A percentile compares a stretch with the other conserved stretches of the same genome.
These are phyloP conservation scores for Fraxinus velutina DNA, from an alignment of 305 asterid genomes.

Conservation along the genomic window DNA sequence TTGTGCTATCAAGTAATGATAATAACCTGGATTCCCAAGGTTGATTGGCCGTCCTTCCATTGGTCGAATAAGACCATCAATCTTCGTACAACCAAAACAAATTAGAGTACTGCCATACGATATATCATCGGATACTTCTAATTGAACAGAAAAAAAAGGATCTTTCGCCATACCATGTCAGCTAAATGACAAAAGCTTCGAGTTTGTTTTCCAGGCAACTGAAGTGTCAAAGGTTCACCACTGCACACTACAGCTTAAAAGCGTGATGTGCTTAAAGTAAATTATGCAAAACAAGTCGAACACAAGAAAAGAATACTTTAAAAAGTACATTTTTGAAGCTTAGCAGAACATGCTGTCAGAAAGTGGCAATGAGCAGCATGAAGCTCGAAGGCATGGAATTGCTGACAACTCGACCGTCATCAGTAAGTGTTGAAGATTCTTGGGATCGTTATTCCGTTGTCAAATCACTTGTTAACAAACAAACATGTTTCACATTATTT, in stretches of 20 bases:
- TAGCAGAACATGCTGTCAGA: not conserved
- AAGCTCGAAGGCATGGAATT: not conserved
- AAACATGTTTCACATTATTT: not conserved
- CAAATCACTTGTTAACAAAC: not conserved
- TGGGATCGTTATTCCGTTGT: not conserved
- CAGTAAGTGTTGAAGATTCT: not conserved
- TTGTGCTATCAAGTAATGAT: not conserved
- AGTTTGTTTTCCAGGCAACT: not conserved
- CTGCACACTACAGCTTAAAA: not conserved
- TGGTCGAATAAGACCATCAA: not conserved
- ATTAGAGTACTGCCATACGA: not conserved
- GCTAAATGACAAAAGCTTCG: not conserved
- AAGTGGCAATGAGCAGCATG: not conserved
- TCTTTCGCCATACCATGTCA: not conserved
- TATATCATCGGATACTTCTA: not conserved
- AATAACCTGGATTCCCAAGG: not conserved
- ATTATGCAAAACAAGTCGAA: not conserved
- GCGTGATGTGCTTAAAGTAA: not conserved
- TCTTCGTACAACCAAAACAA: not conserved
- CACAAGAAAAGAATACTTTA: not conserved
- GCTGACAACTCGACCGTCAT: not conserved
- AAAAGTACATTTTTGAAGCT: not conserved
- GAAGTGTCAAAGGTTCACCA: not conserved
- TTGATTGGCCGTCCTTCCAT: not conserved
- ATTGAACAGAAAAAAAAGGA: not conserved